Evolutionary conservation across 1,284 basidiomycete genomes (phyloP), one percentile per base, ranked within the genome.

Genomic region (Cutaneotrichosporon curvatum): DNA sequence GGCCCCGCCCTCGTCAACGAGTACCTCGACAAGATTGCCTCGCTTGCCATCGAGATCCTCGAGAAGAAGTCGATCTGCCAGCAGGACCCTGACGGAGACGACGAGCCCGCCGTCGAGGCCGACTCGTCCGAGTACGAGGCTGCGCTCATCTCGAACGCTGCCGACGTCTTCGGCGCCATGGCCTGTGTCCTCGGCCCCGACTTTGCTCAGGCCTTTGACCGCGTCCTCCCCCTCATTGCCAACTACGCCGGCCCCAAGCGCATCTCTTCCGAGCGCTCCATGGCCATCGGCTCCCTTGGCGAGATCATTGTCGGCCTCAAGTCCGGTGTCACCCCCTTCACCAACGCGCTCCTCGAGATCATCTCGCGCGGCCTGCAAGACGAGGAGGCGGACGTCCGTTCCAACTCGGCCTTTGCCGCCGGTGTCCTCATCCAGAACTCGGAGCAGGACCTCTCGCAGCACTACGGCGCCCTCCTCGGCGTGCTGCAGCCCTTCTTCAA

Each of bases 241-340:
- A 91, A 89, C 71, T 98, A 91, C 78, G 95, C 94, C 67, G 83
- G 83, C 74, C 84, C 85, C 71, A 85, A 79, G 60, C 83, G 90
- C 51, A 88, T 89, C 11, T 75, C 86, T 47, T 88, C 85, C 55
- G 95, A 99, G 71, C 84, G 89, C 40, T 91, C 92, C 11, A 85
- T 91, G 49, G 84, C 92, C 20, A 87, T 97, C 50, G 95, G 95
- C 23, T 87, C 85, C 56, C 77, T 99, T 22, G 94, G 92, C 40
- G 95, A 98, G 75, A 87, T 97, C 59, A 92, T 95, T 65, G 82
- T 84, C 23, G 91, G 90, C 40, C 85, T 98, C 79, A 91, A 94
- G 76, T 72, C 70, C 40, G 82, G 85, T 23, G 80, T 97, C 56
- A 94, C 90, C 1, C 82, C 85, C 14, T 87, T 81, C 66, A 96